A percentile compares a stretch with the other conserved stretches of the same genome.
phyloP scores from a whole-genome alignment of 2,329 filamentous ascomycete genomes.

The Phialophora verrucosa region DNA sequence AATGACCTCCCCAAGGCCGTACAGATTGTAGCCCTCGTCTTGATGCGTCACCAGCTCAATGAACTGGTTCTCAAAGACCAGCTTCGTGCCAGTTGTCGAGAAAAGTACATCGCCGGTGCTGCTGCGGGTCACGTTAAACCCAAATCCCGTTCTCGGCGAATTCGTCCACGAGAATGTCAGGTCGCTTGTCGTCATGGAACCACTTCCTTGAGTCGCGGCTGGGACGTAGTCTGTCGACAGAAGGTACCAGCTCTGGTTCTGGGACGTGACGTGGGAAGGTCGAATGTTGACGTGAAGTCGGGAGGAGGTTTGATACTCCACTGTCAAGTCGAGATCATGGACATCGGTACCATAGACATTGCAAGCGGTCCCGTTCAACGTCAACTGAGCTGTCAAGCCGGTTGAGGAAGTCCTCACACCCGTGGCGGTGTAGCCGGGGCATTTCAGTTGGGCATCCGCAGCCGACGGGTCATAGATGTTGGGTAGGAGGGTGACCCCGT shows the following conservation, averaged over 20 bases:
- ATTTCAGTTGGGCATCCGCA: slow-evolving; percentile 67
- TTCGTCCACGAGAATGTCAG: slow-evolving; percentile 63
- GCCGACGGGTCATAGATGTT: slow-evolving; percentile 70
- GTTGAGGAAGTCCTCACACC: slow-evolving; percentile 53
- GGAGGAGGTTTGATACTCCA: slow-evolving; percentile 70
- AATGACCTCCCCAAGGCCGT: slow-evolving; percentile 76
- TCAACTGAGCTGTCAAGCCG: slow-evolving; percentile 60
- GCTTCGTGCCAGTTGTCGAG: slow-evolving; percentile 65
- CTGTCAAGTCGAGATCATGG: slow-evolving; percentile 67
- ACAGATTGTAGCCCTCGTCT: slow-evolving; percentile 75
- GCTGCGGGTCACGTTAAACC: slow-evolving; percentile 61
- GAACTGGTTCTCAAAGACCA: slow-evolving; percentile 79
- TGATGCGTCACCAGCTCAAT: slow-evolving; percentile 72
- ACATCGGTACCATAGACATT: slow-evolving; percentile 81
- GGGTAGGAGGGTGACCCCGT: slow-evolving; percentile 50
- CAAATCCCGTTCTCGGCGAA: slow-evolving; percentile 58
- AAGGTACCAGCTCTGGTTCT: slow-evolving; percentile 70
- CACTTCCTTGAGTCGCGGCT: slow-evolving; percentile 56
- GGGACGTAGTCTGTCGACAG: slow-evolving; percentile 68
- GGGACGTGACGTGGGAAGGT: slow-evolving; percentile 65
- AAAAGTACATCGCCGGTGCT: slow-evolving; percentile 71
- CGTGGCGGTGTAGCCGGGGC: slow-evolving; percentile 64
- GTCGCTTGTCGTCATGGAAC: slow-evolving; percentile 47
- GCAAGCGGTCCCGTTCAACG: slow-evolving; percentile 62
- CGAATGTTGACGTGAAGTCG: slow-evolving; percentile 73